These are phyloP conservation scores for Malassezia restricta DNA, from an alignment of 1,284 basidiomycete species.

Conservation along the genomic window DNA sequence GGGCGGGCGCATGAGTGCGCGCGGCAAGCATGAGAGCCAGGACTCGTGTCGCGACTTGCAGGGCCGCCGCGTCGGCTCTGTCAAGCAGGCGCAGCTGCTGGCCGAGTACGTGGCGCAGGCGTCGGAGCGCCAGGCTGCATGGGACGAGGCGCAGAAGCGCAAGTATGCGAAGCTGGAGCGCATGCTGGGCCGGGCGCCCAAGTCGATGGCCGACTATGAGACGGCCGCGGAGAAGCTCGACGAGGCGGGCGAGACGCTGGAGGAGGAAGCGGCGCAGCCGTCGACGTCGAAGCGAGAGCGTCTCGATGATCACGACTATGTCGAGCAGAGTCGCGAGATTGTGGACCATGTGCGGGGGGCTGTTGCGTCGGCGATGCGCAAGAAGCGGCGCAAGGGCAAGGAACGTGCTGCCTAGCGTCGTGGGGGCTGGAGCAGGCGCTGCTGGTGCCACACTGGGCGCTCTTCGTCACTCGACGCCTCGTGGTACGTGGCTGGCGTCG, in stretches of 20 bases:
- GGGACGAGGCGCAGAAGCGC: slow-evolving; percentile 55
- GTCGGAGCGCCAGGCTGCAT: slow-evolving; percentile 64
- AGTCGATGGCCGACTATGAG: slow-evolving; percentile 42
- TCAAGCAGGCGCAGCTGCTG: slow-evolving; percentile 91
- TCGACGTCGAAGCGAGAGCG: slow-evolving; percentile 56
- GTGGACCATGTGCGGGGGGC: slow-evolving; percentile 84
- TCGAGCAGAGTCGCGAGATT: slow-evolving; percentile 82
- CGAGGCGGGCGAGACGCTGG: slow-evolving; percentile 43
- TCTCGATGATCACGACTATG: slow-evolving; percentile 79
- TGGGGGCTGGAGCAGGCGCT: slow-evolving; percentile 3
- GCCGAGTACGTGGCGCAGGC: slow-evolving; percentile 78
- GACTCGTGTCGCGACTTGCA: slow-evolving; percentile 88
- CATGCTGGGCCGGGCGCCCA: slow-evolving; percentile 33
- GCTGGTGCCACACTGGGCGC: slow-evolving; percentile 2
- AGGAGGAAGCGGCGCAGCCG: slow-evolving; percentile 10
- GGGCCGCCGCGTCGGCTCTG: slow-evolving; percentile 75
- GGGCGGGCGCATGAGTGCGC: slow-evolving; percentile 86
- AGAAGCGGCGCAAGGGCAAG: slow-evolving; percentile 19
- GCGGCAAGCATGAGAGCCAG: slow-evolving; percentile 55
- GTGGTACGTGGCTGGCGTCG: background rate
- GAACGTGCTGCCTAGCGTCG: background rate
- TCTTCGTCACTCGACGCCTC: slow-evolving; percentile 4
- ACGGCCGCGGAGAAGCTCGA: slow-evolving; percentile 36
- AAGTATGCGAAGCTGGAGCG: slow-evolving; percentile 69
- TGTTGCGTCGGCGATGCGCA: slow-evolving; percentile 56